phyloP scores from a whole-genome alignment of 345 rosid genomes.

The Aethionema arabicum region DNA sequence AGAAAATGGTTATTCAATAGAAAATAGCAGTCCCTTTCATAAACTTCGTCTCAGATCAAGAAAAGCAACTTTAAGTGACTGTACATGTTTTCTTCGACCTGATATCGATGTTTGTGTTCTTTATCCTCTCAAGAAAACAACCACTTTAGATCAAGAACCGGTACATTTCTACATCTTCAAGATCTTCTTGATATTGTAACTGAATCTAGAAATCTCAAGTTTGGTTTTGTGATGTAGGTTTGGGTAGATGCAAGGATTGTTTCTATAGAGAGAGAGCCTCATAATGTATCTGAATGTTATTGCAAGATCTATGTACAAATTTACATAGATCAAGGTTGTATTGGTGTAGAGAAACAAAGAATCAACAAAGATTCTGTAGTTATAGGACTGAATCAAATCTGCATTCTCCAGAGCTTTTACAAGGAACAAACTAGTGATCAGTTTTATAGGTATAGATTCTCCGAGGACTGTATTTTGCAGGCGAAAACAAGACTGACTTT shows the following conservation, averaged over 20 bases:
- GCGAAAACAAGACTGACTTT: conserved; percentile 54
- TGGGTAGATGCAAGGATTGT: conserved; percentile 79
- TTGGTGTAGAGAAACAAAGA: conserved; percentile 57
- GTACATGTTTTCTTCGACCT: conserved; percentile 77
- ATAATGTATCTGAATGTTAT: conserved; percentile 47
- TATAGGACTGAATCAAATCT: conserved; percentile 57
- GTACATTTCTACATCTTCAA: conserved; percentile 16
- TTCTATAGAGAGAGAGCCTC: conserved; percentile 78
- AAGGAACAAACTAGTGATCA: conserved; percentile 46
- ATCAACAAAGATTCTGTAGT: conserved; percentile 49
- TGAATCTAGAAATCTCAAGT: neutral
- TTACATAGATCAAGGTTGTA: conserved; percentile 53
- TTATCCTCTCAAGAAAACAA: conserved; percentile 26
- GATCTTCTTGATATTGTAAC: neutral
- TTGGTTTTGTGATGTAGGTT: conserved; percentile 45
- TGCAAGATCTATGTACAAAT: conserved; percentile 60
- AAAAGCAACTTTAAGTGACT: conserved; percentile 59
- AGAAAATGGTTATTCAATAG: conserved; percentile 36
- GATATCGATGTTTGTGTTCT: conserved; percentile 75
- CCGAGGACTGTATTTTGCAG: conserved; percentile 59
- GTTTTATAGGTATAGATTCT: conserved; percentile 61
- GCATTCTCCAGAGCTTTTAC: conserved; percentile 63
- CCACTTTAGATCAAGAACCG: conserved; percentile 25
- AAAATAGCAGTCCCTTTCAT: conserved; percentile 51
- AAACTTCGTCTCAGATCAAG: conserved; percentile 77